Percentiles rank a stretch among this genome's conserved stretches.
phyloP scores from a whole-genome alignment of 106 monocot genomes.

The Hemerocallis citrina region DNA sequence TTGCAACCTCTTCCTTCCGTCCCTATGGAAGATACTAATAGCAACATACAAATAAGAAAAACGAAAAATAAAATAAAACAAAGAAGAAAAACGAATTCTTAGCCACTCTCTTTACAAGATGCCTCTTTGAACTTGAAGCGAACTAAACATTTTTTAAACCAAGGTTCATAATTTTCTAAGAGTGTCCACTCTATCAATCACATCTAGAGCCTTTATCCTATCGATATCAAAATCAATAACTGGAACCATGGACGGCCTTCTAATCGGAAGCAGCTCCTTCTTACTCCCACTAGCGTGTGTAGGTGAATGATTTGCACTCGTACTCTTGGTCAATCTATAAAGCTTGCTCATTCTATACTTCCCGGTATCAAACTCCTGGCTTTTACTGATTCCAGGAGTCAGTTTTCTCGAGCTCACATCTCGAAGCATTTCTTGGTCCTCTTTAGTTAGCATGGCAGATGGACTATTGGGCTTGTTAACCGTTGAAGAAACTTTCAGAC shows the following conservation, averaged over 20 bases:
- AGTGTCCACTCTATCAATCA: constrained; percentile 22
- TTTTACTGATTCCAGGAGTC: constrained; percentile 54
- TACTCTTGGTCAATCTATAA: constrained; percentile 41
- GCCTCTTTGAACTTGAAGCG: too few relatives aligned
- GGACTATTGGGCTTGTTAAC: background rate
- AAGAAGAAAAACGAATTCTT: too few relatives aligned
- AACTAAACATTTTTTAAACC: too few relatives aligned
- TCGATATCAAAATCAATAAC: constrained; percentile 19
- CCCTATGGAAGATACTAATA: too few relatives aligned
- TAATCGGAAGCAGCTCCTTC: background rate
- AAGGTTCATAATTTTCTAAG: constrained; percentile 12
- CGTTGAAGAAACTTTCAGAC: background rate
- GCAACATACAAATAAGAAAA: too few relatives aligned
- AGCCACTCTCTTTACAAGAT: too few relatives aligned
- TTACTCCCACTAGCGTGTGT: background rate
- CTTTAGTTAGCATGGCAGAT: constrained; percentile 25
- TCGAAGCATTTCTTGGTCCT: constrained; percentile 51
- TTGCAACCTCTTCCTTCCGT: too few relatives aligned
- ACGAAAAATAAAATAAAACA: too few relatives aligned
- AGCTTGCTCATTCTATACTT: constrained; percentile 19
- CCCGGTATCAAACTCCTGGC: constrained; percentile 45
- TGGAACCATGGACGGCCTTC: background rate
- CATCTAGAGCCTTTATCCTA: constrained; percentile 15
- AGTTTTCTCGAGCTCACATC: constrained; percentile 21
- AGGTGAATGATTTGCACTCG: constrained; percentile 32